These are phyloP conservation scores for Fagus sylvatica DNA, from an alignment of 306 rosid species.

Conservation along the genomic window DNA sequence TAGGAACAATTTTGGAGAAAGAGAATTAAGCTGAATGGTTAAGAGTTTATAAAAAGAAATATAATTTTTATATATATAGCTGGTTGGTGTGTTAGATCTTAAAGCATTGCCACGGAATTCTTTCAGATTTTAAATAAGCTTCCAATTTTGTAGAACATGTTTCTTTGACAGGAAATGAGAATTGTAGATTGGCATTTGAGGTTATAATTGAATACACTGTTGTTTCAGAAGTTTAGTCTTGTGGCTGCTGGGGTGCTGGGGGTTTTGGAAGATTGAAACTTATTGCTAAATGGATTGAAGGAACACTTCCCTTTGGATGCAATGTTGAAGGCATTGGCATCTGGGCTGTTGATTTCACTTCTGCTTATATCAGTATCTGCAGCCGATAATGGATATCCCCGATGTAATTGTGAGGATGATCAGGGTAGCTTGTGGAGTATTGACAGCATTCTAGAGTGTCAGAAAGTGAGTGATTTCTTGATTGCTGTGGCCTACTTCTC, in stretches of 20 bases:
- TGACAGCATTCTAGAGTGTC: slow-evolving; percentile 89
- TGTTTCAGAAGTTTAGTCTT: not conserved
- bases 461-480: slow-evolving; percentile 94
- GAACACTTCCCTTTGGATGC: slow-evolving; percentile 47
- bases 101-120: slow-evolving; percentile 14
- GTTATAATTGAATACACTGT: slow-evolving; percentile 31
- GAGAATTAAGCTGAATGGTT: not conserved
- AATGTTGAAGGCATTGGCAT: slow-evolving; percentile 85
- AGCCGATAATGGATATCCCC: slow-evolving; percentile 54
- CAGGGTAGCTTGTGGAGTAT: slow-evolving; percentile 79
- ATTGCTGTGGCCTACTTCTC: slow-evolving; percentile 99
- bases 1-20: not conserved
- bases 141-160: slow-evolving; percentile 14
- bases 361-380: slow-evolving; percentile 58
- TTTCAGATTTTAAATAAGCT: slow-evolving; percentile 26
- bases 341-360: slow-evolving; percentile 58
- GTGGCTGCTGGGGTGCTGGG: slow-evolving; percentile 23
- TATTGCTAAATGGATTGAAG: slow-evolving; percentile 71
- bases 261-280: slow-evolving; percentile 26
- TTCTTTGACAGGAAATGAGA: slow-evolving; percentile 54
- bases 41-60: slow-evolving; percentile 4
- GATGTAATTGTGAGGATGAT: slow-evolving; percentile 94
- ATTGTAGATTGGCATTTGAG: slow-evolving; percentile 36
- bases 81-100: slow-evolving; percentile 33
- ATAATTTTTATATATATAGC: not conserved